Conservation (phyloP, 192 early-diverging fungal genomes). For the Backusella liffmaniae region DNA sequence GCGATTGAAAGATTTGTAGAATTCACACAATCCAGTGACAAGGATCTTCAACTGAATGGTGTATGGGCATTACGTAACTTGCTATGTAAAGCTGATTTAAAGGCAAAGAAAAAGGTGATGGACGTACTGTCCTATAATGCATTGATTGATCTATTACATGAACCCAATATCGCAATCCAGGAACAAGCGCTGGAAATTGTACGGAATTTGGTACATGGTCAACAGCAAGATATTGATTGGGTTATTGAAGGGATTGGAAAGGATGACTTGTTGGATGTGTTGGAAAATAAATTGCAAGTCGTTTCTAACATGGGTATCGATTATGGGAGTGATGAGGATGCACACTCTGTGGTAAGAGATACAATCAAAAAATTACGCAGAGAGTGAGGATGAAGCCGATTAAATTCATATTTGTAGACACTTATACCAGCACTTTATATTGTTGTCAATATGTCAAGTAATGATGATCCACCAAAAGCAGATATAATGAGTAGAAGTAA, state of each 20-base stretch:
- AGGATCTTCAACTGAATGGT: slow-evolving; percentile 64
- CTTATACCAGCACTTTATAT: slow-evolving; percentile 59
- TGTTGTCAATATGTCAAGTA: slow-evolving; percentile 70
- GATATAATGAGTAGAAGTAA: slow-evolving; percentile 55
- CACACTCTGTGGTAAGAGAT: slow-evolving; percentile 6
- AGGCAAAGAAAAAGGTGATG: slow-evolving; percentile 69
- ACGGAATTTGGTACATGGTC: slow-evolving; percentile 68
- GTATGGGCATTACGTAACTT: slow-evolving; percentile 86
- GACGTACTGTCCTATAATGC: slow-evolving; percentile 59
- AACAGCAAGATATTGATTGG: slow-evolving; percentile 30
- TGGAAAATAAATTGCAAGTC: slow-evolving; percentile 60
- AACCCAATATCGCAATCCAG: slow-evolving; percentile 60
- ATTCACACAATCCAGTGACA: slow-evolving; percentile 48
- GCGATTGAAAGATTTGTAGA: slow-evolving; percentile 68
- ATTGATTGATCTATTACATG: slow-evolving; percentile 61
- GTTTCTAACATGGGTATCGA: slow-evolving; percentile 34
- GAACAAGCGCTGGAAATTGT: slow-evolving; percentile 77
- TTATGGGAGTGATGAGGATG: slow-evolving; percentile 16
- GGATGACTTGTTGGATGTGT: slow-evolving; percentile 50
- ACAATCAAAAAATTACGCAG: too few relatives aligned
- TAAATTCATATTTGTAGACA: slow-evolving; percentile 21
- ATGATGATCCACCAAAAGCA: slow-evolving; percentile 59
- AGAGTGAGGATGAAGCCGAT: not conserved
- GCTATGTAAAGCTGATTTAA: slow-evolving; percentile 63
- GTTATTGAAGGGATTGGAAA: slow-evolving; percentile 72